Evolutionary conservation across 805 yeast species (phyloP).

Genomic region (Candida tallmaniae): DNA sequence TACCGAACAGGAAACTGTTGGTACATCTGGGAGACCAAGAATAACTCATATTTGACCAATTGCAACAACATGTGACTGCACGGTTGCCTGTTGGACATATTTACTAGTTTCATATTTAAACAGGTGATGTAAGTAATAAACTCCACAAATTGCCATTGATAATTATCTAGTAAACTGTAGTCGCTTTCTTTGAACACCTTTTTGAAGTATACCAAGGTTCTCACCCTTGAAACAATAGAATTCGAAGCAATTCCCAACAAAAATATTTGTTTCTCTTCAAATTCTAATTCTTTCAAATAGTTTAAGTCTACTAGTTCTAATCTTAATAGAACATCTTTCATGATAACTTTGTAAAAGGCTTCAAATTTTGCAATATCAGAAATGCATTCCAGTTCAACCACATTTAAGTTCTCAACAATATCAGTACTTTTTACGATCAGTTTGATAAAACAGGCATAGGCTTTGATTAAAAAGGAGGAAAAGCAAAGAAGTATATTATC

Average conservation of each 20-base stretch:
- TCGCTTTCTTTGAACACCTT: slow-evolving; percentile 1
- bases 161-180: slow-evolving; percentile 2
- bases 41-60: slow-evolving; percentile 10
- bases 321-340: slow-evolving; percentile 1
- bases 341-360: neutral
- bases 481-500: slow-evolving; percentile 15
- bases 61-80: slow-evolving; percentile 5
- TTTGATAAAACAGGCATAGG: slow-evolving; percentile 2
- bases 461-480: slow-evolving; percentile 13
- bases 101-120: slow-evolving; percentile 7
- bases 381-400: neutral
- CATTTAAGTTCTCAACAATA: slow-evolving; percentile 1
- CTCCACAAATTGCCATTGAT: slow-evolving; percentile 13
- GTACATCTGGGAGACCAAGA: slow-evolving; percentile 9
- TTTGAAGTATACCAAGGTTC: slow-evolving; percentile 4
- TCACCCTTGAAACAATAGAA: slow-evolving; percentile 2
- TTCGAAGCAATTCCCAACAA: neutral
- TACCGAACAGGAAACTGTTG: slow-evolving; percentile 8
- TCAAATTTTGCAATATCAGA: slow-evolving; percentile 3
- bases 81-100: slow-evolving; percentile 3
- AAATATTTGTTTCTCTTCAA: neutral
- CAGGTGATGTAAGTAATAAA: slow-evolving; percentile 7
- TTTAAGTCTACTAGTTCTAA: neutral
- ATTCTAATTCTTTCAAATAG: neutral
- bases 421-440: neutral